Evolutionary conservation across 73 alveolate genomes (phyloP), one percentile per base, ranked within the genome.

Genomic region (Urostyla sp.): DNA sequence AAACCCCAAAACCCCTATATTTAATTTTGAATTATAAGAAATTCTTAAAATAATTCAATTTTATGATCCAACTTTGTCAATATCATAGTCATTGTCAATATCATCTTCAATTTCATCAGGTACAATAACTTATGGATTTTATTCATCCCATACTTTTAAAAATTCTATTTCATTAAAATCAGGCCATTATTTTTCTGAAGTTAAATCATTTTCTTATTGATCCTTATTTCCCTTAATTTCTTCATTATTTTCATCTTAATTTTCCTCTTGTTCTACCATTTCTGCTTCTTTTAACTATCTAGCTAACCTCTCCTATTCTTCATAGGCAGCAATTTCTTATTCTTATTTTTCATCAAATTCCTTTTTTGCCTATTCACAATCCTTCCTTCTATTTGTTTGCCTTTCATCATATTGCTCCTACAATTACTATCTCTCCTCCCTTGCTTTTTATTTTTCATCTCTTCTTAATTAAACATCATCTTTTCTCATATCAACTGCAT

Each of bases 71-170:
- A n/a, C n/a, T n/a, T n/a, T n/a, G n/a, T 59, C 72, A 16, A 44
- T 61, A 43, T 83, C 87, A 21, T 32, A 67, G 63, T 85, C 93
- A 45, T 76, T 85, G 32, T 85, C 93, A 16, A 85, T 59, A 58
- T 76, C 81, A 43, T 75, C 85, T 6, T 61, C 76, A n/a, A 85
- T 82, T 54, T 46, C 93, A 32, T 75, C 85, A 0, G 93, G 93
- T 4, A 85, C 66, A n/a, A 63, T 82, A 26, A 85, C 54, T 34
- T 35, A 50, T 3, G 80, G 49, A 34, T 57, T 72, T 13, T 85
- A 85, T 8, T 50, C 85, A 66, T 85, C 93, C 55, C 75, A 85
- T 40, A 53, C 67, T 11, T 52, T 73, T 2, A 85, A 44, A 34
- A 59, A 60, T 16, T 40, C 86, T 0, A 5, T 81, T 34, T 85